phyloP scores from a whole-genome alignment of 805 yeast genomes.

The Starmerella bombi region DNA sequence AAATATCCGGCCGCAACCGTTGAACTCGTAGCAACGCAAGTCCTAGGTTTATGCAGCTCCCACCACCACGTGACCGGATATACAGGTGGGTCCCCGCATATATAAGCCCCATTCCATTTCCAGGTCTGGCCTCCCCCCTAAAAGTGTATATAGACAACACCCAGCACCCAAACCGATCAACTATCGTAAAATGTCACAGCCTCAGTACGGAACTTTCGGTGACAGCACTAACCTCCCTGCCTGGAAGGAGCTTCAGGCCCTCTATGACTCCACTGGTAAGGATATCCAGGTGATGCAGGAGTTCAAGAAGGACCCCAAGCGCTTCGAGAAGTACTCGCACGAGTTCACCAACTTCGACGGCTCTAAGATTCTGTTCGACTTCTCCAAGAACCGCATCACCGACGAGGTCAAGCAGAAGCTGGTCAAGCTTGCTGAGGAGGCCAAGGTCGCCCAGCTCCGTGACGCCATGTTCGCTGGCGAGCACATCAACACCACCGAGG shows the following conservation, averaged over 20 bases:
- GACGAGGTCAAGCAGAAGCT: slow-evolving; percentile 63
- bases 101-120: too few relatives aligned
- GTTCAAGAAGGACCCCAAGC: slow-evolving; percentile 56
- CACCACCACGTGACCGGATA: too few relatives aligned
- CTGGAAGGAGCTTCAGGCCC: slow-evolving; percentile 62
- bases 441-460: slow-evolving; percentile 73
- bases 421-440: slow-evolving; percentile 74
- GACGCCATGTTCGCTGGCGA: slow-evolving; percentile 87
- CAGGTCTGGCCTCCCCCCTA: too few relatives aligned
- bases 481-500: slow-evolving; percentile 90
- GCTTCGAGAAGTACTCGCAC: slow-evolving; percentile 65
- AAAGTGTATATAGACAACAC: too few relatives aligned
- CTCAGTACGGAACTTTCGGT: slow-evolving; percentile 16
- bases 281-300: slow-evolving; percentile 61
- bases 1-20: too few relatives aligned
- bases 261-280: slow-evolving; percentile 60
- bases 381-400: slow-evolving; percentile 84
- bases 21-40: too few relatives aligned
- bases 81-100: too few relatives aligned
- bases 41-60: too few relatives aligned
- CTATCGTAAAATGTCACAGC: slow-evolving; percentile 6
- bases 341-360: slow-evolving; percentile 76
- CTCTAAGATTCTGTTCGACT: slow-evolving; percentile 82
- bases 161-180: too few relatives aligned
- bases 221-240: slow-evolving; percentile 45